Evolutionary conservation across 768 basidiomycete species (phyloP).

Genomic region (Macrocybe gigantea): DNA sequence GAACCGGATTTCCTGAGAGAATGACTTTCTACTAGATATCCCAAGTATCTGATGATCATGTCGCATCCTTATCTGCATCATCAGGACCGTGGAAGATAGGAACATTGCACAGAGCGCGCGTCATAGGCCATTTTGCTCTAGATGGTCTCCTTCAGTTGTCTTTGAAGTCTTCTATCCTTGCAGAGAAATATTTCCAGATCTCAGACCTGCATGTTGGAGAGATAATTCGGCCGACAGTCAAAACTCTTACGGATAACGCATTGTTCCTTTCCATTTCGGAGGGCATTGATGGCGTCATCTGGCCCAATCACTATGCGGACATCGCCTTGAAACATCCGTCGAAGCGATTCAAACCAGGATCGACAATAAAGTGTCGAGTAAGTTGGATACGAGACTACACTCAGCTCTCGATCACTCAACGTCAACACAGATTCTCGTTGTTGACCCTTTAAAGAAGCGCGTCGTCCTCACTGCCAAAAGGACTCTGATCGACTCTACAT

Average conservation of each 20-base stretch:
- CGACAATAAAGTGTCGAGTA: slow-evolving; percentile 81
- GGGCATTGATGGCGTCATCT: slow-evolving; percentile 86
- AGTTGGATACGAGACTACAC: slow-evolving; percentile 13
- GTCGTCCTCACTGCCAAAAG: slow-evolving; percentile 90
- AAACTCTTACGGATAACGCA: slow-evolving; percentile 72
- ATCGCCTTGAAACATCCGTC: slow-evolving; percentile 91
- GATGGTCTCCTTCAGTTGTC: slow-evolving; percentile 91
- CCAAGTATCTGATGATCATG: slow-evolving; percentile 85
- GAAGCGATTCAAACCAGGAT: slow-evolving; percentile 81
- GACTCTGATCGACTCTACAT: slow-evolving; percentile 73
- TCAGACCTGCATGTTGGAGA: slow-evolving; percentile 82
- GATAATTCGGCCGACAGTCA: slow-evolving; percentile 81
- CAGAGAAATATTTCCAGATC: slow-evolving; percentile 82
- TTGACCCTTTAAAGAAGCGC: slow-evolving; percentile 77
- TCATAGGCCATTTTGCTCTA: slow-evolving; percentile 77
- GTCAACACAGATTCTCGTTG: slow-evolving; percentile 59
- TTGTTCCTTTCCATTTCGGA: slow-evolving; percentile 86
- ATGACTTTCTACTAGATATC: slow-evolving; percentile 63
- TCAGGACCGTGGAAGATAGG: slow-evolving; percentile 72
- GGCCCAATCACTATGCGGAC: slow-evolving; percentile 95
- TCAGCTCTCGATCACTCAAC: neutral
- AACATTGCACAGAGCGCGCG: slow-evolving; percentile 78
- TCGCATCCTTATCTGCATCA: slow-evolving; percentile 71
- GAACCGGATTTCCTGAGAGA: neutral
- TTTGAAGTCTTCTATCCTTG: slow-evolving; percentile 73